Conservation (phyloP, 306 rosid genomes). For the Citrullus colocynthis region DNA sequence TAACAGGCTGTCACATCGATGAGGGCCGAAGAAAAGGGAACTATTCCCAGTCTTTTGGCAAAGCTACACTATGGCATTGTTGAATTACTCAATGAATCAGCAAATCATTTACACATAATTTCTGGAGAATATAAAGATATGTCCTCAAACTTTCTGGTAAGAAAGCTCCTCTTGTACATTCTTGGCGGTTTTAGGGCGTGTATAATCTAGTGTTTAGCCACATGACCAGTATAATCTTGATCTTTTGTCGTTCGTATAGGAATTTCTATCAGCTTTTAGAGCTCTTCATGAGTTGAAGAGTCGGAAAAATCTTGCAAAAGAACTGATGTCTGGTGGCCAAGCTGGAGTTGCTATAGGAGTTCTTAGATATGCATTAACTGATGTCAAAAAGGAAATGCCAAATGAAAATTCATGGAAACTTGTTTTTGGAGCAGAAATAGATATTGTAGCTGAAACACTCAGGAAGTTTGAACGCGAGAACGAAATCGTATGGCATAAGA, state of each 20-base stretch:
- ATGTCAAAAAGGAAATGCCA: constrained; percentile 28
- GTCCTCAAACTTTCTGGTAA: constrained; percentile 42
- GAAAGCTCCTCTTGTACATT: constrained; percentile 2
- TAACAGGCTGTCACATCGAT: constrained; percentile 53
- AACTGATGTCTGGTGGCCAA: constrained; percentile 31
- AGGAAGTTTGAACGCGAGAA: constrained; percentile 52
- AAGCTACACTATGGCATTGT: constrained; percentile 63
- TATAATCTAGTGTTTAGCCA: not conserved
- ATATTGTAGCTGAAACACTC: constrained; percentile 37
- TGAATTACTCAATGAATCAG: constrained; percentile 56
- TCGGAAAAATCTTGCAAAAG: constrained; percentile 38
- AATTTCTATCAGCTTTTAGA: constrained; percentile 41
- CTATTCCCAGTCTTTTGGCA: constrained; percentile 46
- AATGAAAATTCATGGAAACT: constrained; percentile 40
- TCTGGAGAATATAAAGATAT: constrained; percentile 29
- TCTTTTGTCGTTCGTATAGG: constrained; percentile 26
- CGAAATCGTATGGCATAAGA: constrained; percentile 57
- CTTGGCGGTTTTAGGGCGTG: not conserved
- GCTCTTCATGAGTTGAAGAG: constrained; percentile 47
- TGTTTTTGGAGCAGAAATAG: constrained; percentile 27
- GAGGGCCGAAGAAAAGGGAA: constrained; percentile 68
- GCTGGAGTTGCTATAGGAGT: constrained; percentile 52
- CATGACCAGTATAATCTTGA: not conserved
- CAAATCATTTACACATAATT: constrained; percentile 14
- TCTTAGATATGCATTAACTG: constrained; percentile 29